These are phyloP conservation scores for Epichloe scottii DNA, from an alignment of 2,329 filamentous ascomycete species.

Conservation along the genomic window DNA sequence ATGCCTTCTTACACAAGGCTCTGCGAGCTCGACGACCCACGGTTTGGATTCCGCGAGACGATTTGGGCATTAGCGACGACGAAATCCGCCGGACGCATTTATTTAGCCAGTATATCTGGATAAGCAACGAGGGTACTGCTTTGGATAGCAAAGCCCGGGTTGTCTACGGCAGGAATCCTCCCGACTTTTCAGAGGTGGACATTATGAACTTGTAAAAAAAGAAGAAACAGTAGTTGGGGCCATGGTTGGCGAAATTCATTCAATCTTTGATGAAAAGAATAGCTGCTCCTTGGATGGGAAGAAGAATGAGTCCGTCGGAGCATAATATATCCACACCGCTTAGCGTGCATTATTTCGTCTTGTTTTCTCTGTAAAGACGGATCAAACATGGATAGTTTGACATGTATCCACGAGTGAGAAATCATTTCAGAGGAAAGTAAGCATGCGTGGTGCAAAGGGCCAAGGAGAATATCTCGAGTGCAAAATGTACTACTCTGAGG, in stretches of 20 bases:
- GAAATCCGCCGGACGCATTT: constrained; percentile 68
- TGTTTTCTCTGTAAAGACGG: too few relatives aligned
- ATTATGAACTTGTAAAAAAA: constrained; percentile 58
- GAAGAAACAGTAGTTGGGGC: neutral
- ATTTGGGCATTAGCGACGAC: constrained; percentile 81
- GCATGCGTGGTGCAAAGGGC: too few relatives aligned
- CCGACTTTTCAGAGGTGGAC: constrained; percentile 81
- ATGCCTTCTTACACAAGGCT: constrained; percentile 85
- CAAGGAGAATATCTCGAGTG: too few relatives aligned
- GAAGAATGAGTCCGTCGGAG: neutral
- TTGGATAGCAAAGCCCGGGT: constrained; percentile 74
- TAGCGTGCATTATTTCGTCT: too few relatives aligned
- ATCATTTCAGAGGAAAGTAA: too few relatives aligned
- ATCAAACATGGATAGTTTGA: too few relatives aligned
- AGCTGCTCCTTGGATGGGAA: neutral
- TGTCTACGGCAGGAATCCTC: constrained; percentile 73
- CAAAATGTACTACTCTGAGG: too few relatives aligned
- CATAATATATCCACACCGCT: too few relatives aligned
- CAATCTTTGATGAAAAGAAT: neutral
- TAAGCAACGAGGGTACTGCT: constrained; percentile 85
- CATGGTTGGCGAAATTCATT: neutral
- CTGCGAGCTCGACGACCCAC: constrained; percentile 73
- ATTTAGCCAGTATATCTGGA: constrained; percentile 75
- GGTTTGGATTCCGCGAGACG: constrained; percentile 88
- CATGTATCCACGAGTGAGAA: too few relatives aligned